A percentile compares a stretch with the other conserved stretches of the same genome.
Conservation (phyloP, 176 grass and related monocot genomes). For the Canna indica region DNA sequence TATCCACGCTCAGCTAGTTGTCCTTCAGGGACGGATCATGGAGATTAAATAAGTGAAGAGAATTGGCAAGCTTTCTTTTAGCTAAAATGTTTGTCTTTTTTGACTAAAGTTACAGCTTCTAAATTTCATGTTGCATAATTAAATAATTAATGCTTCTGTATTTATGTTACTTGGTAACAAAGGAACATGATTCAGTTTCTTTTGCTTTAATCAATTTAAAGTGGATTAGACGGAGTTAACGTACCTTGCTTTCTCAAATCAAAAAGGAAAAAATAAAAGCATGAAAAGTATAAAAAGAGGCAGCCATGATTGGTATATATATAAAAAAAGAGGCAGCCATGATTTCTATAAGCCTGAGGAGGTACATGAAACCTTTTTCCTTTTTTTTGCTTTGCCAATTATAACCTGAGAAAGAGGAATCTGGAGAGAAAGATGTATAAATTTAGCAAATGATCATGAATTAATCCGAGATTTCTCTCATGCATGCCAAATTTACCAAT, state of each 20-base stretch:
- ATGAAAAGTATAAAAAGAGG: conserved; percentile 19
- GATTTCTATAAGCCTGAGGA: neutral
- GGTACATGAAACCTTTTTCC: neutral
- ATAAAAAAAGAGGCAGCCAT: neutral
- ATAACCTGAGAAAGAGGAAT: neutral
- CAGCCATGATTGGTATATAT: neutral
- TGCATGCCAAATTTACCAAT: neutral
- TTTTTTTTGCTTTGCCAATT: neutral
- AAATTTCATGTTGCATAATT: conserved; percentile 1
- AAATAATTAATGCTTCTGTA: neutral
- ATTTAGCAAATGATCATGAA: neutral
- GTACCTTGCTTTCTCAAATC: neutral
- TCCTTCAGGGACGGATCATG: neutral
- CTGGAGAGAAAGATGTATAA: neutral
- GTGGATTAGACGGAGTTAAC: conserved; percentile 22
- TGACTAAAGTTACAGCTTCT: too few relatives aligned
- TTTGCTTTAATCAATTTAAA: conserved; percentile 32
- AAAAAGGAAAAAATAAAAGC: neutral
- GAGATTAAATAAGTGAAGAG: neutral
- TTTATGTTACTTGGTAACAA: conserved; percentile 53
- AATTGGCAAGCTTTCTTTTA: neutral
- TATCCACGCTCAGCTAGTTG: neutral
- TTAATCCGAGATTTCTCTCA: neutral
- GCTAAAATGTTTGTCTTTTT: too few relatives aligned
- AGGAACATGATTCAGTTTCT: conserved; percentile 47